Conservation (phyloP, 768 basidiomycete genomes). For the Lactarius tabidus region DNA sequence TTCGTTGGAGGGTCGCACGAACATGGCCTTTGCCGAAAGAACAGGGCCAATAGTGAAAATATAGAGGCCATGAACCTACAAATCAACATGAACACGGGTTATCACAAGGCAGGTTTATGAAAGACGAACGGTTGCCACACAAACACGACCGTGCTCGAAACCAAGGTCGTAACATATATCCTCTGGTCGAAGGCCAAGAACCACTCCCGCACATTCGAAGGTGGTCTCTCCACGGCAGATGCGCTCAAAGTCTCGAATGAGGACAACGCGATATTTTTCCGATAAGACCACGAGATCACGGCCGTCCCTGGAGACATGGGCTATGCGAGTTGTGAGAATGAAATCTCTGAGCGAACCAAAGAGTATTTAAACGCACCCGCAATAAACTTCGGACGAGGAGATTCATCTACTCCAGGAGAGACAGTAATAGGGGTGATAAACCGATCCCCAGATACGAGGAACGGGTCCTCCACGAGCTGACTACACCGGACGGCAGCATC, state of each 20-base stretch:
- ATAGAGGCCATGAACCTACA: conserved; percentile 4
- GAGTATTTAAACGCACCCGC: not conserved
- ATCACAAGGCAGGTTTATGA: not conserved
- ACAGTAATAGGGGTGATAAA: conserved; percentile 2
- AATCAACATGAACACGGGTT: not conserved
- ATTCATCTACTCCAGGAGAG: not conserved
- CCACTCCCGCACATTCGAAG: not conserved
- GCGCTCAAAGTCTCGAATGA: conserved; percentile 34
- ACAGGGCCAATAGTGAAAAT: conserved; percentile 2
- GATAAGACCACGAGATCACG: conserved; percentile 33
- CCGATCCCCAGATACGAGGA: not conserved
- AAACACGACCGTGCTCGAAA: conserved; percentile 7
- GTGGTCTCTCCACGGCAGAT: conserved; percentile 19
- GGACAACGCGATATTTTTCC: conserved; percentile 28
- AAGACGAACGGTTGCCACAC: conserved; percentile 14
- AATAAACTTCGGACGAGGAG: not conserved
- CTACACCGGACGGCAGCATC: not conserved
- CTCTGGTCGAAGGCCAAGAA: not conserved
- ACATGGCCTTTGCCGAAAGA: not conserved
- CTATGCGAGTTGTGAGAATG: conserved; percentile 23
- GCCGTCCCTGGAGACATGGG: conserved; percentile 36
- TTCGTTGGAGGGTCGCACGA: not conserved
- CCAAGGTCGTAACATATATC: not conserved
- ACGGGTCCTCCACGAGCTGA: not conserved
- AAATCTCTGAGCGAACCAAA: not conserved